phyloP scores from a whole-genome alignment of 2,329 filamentous ascomycete genomes.

The Microcyclospora pomicola region DNA sequence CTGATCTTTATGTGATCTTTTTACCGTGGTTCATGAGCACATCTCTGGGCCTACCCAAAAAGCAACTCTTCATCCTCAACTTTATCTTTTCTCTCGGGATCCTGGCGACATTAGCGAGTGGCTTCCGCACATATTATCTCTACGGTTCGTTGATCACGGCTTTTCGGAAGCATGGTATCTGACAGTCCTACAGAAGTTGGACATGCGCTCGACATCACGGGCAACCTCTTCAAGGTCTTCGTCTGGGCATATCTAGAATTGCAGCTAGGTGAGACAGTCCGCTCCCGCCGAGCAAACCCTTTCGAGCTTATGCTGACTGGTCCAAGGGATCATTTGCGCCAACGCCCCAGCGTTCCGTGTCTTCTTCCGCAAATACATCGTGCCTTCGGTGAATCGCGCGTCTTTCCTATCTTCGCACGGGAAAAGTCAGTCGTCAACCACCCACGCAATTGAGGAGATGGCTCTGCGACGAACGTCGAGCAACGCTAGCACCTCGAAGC shows the following conservation, averaged over 20 bases:
- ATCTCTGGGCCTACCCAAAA: constrained; percentile 29
- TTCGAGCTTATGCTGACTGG: too few relatives aligned
- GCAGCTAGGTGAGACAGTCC: constrained; percentile 17
- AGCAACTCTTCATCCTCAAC: constrained; percentile 32
- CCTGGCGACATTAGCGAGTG: constrained; percentile 25
- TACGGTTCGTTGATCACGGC: constrained; percentile 15
- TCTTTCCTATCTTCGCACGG: constrained; percentile 2
- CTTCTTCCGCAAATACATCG: constrained; percentile 30
- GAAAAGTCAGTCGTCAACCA: constrained; percentile 2
- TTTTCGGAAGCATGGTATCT: constrained; percentile 7
- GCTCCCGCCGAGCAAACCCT: too few relatives aligned
- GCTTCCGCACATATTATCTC: constrained; percentile 27
- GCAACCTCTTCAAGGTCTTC: constrained; percentile 26
- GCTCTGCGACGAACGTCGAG: background rate
- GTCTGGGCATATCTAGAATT: constrained; percentile 30
- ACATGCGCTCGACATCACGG: constrained; percentile 27
- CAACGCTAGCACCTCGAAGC: background rate
- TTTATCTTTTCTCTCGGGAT: constrained; percentile 32
- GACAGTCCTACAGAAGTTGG: constrained; percentile 9
- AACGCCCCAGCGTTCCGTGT: constrained; percentile 30
- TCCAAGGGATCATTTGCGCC: constrained; percentile 24
- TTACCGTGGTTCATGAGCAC: constrained; percentile 32
- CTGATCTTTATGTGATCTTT: constrained; percentile 28
- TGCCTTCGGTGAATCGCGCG: constrained; percentile 4
- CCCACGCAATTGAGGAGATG: background rate